phyloP scores from a whole-genome alignment of 805 yeast genomes.

The Candida silvatica region DNA sequence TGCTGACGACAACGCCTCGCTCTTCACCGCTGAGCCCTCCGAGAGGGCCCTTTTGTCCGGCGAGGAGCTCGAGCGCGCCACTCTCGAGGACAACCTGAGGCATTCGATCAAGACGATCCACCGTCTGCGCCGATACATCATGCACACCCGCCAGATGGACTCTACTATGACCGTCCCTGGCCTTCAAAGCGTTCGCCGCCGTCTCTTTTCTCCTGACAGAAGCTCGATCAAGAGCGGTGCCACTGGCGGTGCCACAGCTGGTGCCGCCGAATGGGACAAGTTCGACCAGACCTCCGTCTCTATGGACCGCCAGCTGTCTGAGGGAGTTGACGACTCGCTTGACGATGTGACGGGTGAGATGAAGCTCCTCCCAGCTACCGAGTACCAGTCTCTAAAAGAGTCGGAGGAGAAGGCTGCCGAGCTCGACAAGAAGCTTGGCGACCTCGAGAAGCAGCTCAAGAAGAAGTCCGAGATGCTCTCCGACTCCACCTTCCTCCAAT shows the following conservation, averaged over 20 bases:
- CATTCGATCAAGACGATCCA: conserved; percentile 58
- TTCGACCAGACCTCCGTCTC: background rate
- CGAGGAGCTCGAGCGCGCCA: conserved; percentile 52
- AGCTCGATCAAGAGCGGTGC: background rate
- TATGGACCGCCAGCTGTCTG: background rate
- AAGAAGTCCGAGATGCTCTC: background rate
- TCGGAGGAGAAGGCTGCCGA: background rate
- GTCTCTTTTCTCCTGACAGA: background rate
- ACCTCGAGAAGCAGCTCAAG: background rate
- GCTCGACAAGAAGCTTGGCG: background rate
- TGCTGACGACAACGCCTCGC: conserved; percentile 27
- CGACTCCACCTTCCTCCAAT: background rate
- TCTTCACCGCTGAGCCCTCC: conserved; percentile 26
- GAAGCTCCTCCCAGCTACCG: background rate
- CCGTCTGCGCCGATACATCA: conserved; percentile 43
- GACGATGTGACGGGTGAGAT: background rate
- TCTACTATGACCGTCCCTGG: background rate
- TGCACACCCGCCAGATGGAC: background rate
- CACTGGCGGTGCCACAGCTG: background rate
- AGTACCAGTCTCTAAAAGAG: background rate
- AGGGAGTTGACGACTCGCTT: no score
- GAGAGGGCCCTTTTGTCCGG: conserved; percentile 26
- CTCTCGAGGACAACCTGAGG: conserved; percentile 52
- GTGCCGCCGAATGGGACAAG: background rate
- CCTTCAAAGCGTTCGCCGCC: background rate